Evolutionary conservation across 805 yeast species (phyloP), one percentile per base, ranked within the genome.

Genomic region (Candida tallmaniae): DNA sequence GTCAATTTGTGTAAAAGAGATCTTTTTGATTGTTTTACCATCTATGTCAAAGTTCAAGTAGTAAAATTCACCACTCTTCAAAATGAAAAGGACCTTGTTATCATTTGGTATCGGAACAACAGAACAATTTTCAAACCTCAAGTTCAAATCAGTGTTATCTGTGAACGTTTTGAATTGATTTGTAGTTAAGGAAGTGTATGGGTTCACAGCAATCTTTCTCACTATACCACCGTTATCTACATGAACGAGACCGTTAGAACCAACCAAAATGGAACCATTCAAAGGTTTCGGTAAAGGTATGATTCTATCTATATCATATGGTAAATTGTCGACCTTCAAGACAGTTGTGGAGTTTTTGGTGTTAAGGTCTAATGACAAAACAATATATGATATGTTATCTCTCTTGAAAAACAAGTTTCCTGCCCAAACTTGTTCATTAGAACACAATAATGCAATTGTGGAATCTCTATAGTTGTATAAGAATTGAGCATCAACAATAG

Each of bases 401-500:
- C 77, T 80, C 5, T 59, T 63, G 32, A 70, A 60, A 2, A 80
- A 70, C 22, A 82, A 58, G 34, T 74, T 70, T 0, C 96, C 96
- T 0, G 94, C 79, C 95, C 96, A 86, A 0, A 88, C 76, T 13
- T 73, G 66, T 12, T 59, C 45, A 29, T 50, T 62, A 21, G 76
- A 75, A 34, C 78, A 73, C 18, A 87, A 52, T 4, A 87, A 68
- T 0, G 83, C 90, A 14, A 87, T 45, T 0, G 97, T 89, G 0
- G 97, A 95, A 39, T 82, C 93, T 44, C 82, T 64, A 51, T 86
- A 90, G 36, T 80, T 80, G 49, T 78, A 58, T 25, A 90, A 56
- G 52, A 84, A 89, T 31, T 76, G 77, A 45, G 81, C 68, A 50
- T 85, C 95, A 2, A 82, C 64, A 11, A 93, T 74, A 41, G 79